A percentile compares a stretch with the other conserved stretches of the same genome.
Conservation (phyloP, 495 filamentous ascomycete species). For the Penicillium nucicola region DNA sequence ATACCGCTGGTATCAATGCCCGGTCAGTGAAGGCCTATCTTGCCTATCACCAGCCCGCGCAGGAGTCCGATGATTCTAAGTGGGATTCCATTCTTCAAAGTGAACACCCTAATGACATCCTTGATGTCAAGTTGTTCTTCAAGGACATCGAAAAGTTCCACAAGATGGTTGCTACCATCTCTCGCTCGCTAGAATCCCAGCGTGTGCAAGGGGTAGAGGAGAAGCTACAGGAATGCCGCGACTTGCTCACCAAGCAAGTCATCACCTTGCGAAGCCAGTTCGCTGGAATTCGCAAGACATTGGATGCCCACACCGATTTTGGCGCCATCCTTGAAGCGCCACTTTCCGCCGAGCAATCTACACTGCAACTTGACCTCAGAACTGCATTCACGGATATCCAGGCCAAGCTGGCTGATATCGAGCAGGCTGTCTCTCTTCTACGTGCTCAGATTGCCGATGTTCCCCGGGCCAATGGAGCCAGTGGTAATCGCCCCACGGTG, state of each 20-base stretch:
- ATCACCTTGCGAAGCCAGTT: slow-evolving; percentile 65
- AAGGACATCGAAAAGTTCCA: slow-evolving; percentile 65
- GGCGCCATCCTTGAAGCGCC: slow-evolving; percentile 61
- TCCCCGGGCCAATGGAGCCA: slow-evolving; percentile 35
- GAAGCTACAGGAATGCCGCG: slow-evolving; percentile 58
- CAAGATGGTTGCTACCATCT: slow-evolving; percentile 53
- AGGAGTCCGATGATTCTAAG: slow-evolving; percentile 52
- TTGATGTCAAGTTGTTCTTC: slow-evolving; percentile 65
- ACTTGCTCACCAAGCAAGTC: slow-evolving; percentile 59
- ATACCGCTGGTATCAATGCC: slow-evolving; percentile 84
- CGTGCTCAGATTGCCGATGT: slow-evolving; percentile 68
- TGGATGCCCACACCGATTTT: slow-evolving; percentile 64
- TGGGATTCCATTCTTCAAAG: slow-evolving; percentile 33
- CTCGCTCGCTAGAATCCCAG: slow-evolving; percentile 57
- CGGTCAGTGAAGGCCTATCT: slow-evolving; percentile 71
- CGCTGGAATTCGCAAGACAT: slow-evolving; percentile 67
- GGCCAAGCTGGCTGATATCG: slow-evolving; percentile 70
- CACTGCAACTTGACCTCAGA: slow-evolving; percentile 79
- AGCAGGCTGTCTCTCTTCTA: slow-evolving; percentile 78
- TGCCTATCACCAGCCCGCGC: slow-evolving; percentile 48
- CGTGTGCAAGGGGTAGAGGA: slow-evolving; percentile 60
- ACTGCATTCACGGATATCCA: slow-evolving; percentile 65
- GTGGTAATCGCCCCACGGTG: slow-evolving; percentile 68
- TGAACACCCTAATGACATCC: slow-evolving; percentile 41
- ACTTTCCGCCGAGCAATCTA: slow-evolving; percentile 76